These are phyloP conservation scores for Sicyos baderoa DNA, from an alignment of 306 rosid species.

Conservation along the genomic window DNA sequence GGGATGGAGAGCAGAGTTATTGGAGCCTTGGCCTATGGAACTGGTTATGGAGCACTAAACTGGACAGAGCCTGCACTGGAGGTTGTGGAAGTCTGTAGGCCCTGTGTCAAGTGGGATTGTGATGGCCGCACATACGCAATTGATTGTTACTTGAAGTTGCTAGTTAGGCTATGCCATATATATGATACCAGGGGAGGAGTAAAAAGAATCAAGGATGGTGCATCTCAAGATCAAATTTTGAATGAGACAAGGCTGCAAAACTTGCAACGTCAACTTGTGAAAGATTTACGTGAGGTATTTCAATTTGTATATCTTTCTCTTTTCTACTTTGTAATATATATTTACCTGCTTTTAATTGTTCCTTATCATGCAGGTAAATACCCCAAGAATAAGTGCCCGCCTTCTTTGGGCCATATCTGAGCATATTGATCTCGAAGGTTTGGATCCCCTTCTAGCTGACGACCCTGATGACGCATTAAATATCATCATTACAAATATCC, in stretches of 20 bases:
- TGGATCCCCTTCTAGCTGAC: constrained; percentile 97
- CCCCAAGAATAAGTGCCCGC: constrained; percentile 83
- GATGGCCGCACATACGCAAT: constrained; percentile 93
- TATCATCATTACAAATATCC: constrained; percentile 68
- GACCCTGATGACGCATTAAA: constrained; percentile 96
- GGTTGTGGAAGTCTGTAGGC: constrained; percentile 97
- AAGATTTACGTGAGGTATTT: constrained; percentile 68
- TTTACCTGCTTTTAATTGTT: neutral
- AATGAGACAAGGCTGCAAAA: constrained; percentile 97
- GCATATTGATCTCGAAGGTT: constrained; percentile 90
- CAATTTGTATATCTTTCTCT: neutral
- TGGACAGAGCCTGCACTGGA: constrained; percentile 98
- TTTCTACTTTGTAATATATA: constrained; percentile 6
- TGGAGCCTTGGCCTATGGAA: constrained; percentile 98
- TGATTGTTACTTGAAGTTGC: constrained; percentile 96
- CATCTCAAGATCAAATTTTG: constrained; percentile 96
- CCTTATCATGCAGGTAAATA: constrained; percentile 54
- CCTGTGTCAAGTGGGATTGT: constrained; percentile 98
- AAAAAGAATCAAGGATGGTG: constrained; percentile 90
- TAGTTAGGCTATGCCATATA: constrained; percentile 84
- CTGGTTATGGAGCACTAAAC: constrained; percentile 96
- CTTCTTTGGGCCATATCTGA: constrained; percentile 88
- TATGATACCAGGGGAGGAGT: constrained; percentile 96
- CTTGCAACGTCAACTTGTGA: constrained; percentile 86
- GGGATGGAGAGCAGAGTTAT: constrained; percentile 98